A percentile compares a stretch with the other conserved stretches of the same genome.
These are phyloP conservation scores for Wickerhamiella alocasiicola DNA, from an alignment of 805 yeast species.

Conservation along the genomic window DNA sequence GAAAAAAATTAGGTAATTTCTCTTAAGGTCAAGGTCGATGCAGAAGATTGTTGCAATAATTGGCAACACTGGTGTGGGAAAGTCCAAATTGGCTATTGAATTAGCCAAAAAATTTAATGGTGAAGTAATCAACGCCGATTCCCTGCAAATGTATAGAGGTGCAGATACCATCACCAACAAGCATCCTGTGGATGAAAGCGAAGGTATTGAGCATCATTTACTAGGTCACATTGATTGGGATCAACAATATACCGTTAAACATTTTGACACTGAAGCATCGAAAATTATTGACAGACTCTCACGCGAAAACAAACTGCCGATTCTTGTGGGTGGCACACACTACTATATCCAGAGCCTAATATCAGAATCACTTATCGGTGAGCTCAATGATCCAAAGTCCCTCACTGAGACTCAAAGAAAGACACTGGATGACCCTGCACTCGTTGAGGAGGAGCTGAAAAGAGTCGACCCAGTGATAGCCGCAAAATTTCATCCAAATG, in stretches of 20 bases:
- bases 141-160: conserved; percentile 85
- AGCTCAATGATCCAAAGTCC: conserved; percentile 11
- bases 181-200: conserved; percentile 70
- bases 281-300: conserved; percentile 48
- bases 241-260: conserved; percentile 68
- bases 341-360: conserved; percentile 73
- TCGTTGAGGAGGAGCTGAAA: conserved; percentile 36
- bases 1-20: conserved; percentile 2
- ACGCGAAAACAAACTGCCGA: conserved; percentile 59
- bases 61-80: conserved; percentile 96
- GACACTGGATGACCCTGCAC: conserved; percentile 35
- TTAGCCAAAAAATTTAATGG: conserved; percentile 68
- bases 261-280: conserved; percentile 63
- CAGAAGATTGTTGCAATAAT: conserved; percentile 49
- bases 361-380: conserved; percentile 53
- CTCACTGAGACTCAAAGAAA: conserved; percentile 28
- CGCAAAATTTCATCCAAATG: conserved; percentile 83
- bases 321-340: conserved; percentile 92
- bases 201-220: conserved; percentile 71
- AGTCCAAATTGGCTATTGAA: conserved; percentile 71
- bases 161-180: conserved; percentile 76
- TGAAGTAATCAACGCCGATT: conserved; percentile 88
- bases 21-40: conserved; percentile 9
- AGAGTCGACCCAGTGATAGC: conserved; percentile 60
- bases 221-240: conserved; percentile 75